Evolutionary conservation across 2,329 filamentous ascomycete species (phyloP), one percentile per base, ranked within the genome.

Genomic region (Curvularia sp.): DNA sequence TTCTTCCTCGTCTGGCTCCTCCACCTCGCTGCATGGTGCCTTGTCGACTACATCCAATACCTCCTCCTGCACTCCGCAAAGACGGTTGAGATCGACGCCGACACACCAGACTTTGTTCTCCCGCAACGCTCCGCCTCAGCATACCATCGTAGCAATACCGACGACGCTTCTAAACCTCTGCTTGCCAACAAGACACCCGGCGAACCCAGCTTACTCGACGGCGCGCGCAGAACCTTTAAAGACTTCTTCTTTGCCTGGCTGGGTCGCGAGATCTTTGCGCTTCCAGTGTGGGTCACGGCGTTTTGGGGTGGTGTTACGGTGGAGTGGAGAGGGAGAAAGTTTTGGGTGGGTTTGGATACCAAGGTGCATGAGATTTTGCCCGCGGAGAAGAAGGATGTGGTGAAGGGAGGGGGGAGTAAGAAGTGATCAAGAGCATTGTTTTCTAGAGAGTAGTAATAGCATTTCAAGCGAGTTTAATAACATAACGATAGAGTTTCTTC

Each of bases 211-310:
- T 46, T 75, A 5, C 60, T 71, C 1, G 59, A 50, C 72, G 80
- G 67, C 70, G 81, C 71, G 60, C 80, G 77, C 51, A 82, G 91
- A 38, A 79, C 83, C 0, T 89, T 95, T 56, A 63, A 76, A 0
- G 84, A 90, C 64, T 99, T 93, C 91, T 72, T 95, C 4, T 74
- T 84, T 5, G 90, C 93, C 0, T 99, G 96, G 95, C 67, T 96
- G 0, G 92, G 90, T 0, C 84, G 95, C 31, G 95, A 99, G 78
- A 64, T 86, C 0, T 81, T 97, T 8, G 93, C 95, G 0, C 81
- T 97, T 46, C 93, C 93, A 0, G 89, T 99, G 58, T 99, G 95
- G 95, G 80, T 87, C 0, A 93, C 89, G 86, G 95, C 95, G 0
- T 91, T 97, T 20, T 86, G 92, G 67, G 89, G 94, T n/a, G 95